These are phyloP conservation scores for Dipteronia dyeriana DNA, from an alignment of 345 rosid genomes.

Conservation along the genomic window DNA sequence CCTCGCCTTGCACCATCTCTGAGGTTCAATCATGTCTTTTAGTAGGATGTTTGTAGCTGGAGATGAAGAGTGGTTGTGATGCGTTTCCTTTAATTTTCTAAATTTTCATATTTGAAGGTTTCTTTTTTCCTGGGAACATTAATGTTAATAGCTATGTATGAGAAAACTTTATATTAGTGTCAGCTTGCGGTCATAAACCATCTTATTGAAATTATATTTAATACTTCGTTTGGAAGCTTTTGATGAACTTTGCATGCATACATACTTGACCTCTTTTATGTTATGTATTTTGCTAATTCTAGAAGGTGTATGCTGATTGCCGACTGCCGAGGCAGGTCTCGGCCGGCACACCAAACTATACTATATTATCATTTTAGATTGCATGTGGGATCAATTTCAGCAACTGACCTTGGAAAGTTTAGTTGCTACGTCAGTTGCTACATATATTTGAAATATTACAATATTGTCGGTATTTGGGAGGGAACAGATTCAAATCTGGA, in stretches of 20 bases:
- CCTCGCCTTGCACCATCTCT: constrained; percentile 23
- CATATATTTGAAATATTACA: no score
- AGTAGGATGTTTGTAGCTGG: constrained; percentile 50
- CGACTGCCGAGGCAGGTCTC: no score
- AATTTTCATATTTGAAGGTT: constrained; percentile 32
- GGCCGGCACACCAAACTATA: no score
- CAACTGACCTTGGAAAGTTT: no score
- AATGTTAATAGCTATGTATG: constrained; percentile 58
- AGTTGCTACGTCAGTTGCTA: no score
- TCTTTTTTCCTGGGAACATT: constrained; percentile 29
- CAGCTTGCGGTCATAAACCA: constrained; percentile 37
- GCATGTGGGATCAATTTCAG: no score
- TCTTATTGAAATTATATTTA: constrained; percentile 27
- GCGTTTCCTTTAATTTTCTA: constrained; percentile 21
- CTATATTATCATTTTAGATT: no score
- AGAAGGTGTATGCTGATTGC: not conserved
- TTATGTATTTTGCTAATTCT: not conserved
- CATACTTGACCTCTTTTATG: not conserved
- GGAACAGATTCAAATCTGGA: no score
- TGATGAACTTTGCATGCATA: not conserved
- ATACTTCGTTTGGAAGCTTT: constrained; percentile 29
- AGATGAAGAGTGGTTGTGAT: constrained; percentile 59
- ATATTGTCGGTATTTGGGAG: no score
- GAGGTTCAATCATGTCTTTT: constrained; percentile 35
- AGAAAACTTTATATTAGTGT: constrained; percentile 44